phyloP scores from a whole-genome alignment of 257 asterid species.

The Petunia secreta region DNA sequence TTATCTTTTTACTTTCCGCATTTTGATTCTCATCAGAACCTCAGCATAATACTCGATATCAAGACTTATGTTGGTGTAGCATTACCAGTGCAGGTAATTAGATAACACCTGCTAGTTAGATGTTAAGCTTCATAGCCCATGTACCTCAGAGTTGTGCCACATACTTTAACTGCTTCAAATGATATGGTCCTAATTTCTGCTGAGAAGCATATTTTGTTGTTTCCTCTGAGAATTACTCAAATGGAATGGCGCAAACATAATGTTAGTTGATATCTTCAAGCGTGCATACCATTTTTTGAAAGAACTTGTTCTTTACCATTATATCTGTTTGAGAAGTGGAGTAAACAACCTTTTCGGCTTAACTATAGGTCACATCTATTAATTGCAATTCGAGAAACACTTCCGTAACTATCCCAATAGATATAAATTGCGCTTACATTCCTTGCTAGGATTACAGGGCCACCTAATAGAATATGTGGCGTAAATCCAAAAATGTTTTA shows the following conservation, averaged over 20 bases:
- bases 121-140: too few relatives aligned
- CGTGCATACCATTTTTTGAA: neutral
- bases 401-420: too few relatives aligned
- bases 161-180: neutral
- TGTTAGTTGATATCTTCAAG: neutral
- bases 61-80: constrained; percentile 89
- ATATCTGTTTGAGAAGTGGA: neutral
- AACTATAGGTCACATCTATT: neutral
- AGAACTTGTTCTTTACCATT: neutral
- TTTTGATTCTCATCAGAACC: too few relatives aligned
- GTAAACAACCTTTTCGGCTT: constrained; percentile 4
- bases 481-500: too few relatives aligned
- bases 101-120: neutral
- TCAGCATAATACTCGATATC: constrained; percentile 67
- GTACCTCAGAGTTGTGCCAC: neutral
- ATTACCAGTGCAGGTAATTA: constrained; percentile 77
- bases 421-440: too few relatives aligned
- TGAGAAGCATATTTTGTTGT: neutral
- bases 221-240: neutral
- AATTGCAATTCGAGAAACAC: too few relatives aligned
- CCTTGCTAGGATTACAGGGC: too few relatives aligned
- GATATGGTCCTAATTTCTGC: constrained; percentile 15
- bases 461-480: too few relatives aligned
- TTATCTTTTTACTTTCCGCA: too few relatives aligned
- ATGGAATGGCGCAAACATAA: neutral